Conservation (phyloP, 2,329 filamentous ascomycete genomes). For the Plenodomus biglobosus region DNA sequence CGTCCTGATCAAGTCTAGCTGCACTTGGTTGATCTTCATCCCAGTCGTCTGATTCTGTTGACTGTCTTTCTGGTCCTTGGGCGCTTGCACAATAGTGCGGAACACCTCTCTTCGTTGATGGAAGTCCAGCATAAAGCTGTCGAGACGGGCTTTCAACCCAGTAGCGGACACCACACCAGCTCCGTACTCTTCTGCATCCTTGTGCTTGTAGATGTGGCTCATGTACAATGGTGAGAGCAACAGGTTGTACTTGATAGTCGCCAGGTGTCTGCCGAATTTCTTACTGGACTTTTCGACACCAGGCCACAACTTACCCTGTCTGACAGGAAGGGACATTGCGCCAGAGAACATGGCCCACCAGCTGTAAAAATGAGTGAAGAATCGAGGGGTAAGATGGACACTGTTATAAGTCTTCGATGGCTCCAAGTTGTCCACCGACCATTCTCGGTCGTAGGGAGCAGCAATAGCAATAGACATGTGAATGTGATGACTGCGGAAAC, state of each 20-base stretch:
- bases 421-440: conserved; percentile 73
- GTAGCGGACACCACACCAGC: conserved; percentile 83
- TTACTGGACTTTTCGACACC: conserved; percentile 95
- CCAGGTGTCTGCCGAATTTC: conserved; percentile 94
- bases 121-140: conserved; percentile 96
- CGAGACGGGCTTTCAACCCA: conserved; percentile 91
- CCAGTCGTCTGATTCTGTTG: conserved; percentile 80
- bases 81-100: conserved; percentile 74
- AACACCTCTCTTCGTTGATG: conserved; percentile 94
- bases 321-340: conserved; percentile 89
- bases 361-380: conserved; percentile 97
- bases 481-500: conserved; percentile 96
- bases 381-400: conserved; percentile 88
- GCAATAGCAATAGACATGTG: conserved; percentile 91
- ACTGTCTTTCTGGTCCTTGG: conserved; percentile 55
- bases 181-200: conserved; percentile 83
- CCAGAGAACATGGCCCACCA: conserved; percentile 98
- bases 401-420: conserved; percentile 93
- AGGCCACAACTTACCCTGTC: conserved; percentile 88
- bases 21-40: conserved; percentile 94
- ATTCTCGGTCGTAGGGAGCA: conserved; percentile 83
- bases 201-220: conserved; percentile 98
- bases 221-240: conserved; percentile 90
- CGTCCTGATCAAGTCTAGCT: conserved; percentile 86
- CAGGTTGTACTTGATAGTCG: conserved; percentile 98